Conservation (phyloP, 352 stramenopile genomes). For the Phytophthora tubulina region DNA sequence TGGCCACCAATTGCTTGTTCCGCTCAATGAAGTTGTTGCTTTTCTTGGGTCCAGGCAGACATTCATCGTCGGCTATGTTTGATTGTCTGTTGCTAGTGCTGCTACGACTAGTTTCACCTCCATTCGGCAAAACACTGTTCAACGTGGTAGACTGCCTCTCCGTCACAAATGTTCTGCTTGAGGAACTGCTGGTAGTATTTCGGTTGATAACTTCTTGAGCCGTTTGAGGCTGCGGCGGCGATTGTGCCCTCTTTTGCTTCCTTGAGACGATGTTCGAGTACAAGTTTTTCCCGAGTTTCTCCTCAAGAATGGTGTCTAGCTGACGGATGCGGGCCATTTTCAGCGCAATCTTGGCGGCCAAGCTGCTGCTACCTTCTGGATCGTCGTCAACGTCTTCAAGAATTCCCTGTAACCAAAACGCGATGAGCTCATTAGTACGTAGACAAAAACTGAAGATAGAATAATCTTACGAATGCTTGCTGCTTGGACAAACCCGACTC, state of each 20-base stretch:
- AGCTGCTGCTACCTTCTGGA: slow-evolving; percentile 28
- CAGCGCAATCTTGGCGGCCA: slow-evolving; percentile 74
- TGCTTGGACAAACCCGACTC: slow-evolving; percentile 72
- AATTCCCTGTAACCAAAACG: slow-evolving; percentile 37
- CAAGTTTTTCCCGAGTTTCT: slow-evolving; percentile 71
- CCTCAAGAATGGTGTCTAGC: slow-evolving; percentile 64
- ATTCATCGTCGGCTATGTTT: not conserved
- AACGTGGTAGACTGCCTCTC: slow-evolving; percentile 12
- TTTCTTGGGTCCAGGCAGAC: slow-evolving; percentile 21
- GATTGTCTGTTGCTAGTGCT: slow-evolving; percentile 11
- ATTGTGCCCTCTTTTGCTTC: slow-evolving; percentile 37
- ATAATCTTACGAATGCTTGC: slow-evolving; percentile 62
- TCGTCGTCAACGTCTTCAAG: slow-evolving; percentile 54
- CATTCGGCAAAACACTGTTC: not conserved
- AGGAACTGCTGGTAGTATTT: not conserved
- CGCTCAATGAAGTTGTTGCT: slow-evolving; percentile 59
- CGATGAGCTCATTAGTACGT: not conserved
- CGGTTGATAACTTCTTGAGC: not conserved
- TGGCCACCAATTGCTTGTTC: slow-evolving; percentile 59
- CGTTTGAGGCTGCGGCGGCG: slow-evolving; percentile 3
- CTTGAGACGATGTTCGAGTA: slow-evolving; percentile 42
- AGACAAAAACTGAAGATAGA: not conserved
- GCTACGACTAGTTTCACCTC: slow-evolving; percentile 17
- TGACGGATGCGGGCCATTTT: slow-evolving; percentile 77
- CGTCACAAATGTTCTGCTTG: slow-evolving; percentile 34